phyloP scores from a whole-genome alignment of 176 grass and related monocot genomes.

The Canna indica region DNA sequence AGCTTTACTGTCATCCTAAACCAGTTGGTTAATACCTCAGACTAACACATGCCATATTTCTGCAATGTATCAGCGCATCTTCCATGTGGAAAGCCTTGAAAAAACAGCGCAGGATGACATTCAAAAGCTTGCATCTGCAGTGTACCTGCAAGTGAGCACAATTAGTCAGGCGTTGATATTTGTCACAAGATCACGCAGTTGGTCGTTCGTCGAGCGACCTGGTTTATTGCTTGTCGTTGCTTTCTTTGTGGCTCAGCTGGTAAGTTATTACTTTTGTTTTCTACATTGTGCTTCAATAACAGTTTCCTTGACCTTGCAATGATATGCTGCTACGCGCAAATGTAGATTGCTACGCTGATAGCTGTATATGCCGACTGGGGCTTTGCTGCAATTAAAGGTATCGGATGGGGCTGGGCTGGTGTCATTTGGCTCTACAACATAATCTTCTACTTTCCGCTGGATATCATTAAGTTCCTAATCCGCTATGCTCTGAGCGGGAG shows the following conservation, averaged over 20 bases:
- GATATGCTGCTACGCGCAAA: not conserved
- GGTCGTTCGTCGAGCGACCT: conserved; percentile 81
- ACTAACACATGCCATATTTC: conserved; percentile 11
- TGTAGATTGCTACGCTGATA: conserved; percentile 75
- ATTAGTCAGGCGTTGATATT: conserved; percentile 87
- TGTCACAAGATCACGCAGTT: conserved; percentile 78
- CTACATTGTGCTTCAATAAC: not conserved
- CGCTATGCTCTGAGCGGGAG: conserved; percentile 67
- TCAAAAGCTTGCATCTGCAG: conserved; percentile 75
- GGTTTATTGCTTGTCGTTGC: conserved; percentile 65
- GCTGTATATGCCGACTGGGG: conserved; percentile 71
- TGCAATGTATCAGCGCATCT: conserved; percentile 64
- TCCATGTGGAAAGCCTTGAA: conserved; percentile 73
- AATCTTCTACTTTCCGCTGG: conserved; percentile 65
- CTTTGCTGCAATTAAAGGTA: conserved; percentile 76
- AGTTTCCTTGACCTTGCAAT: not conserved
- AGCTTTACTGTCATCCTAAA: not conserved
- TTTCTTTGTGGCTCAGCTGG: conserved; percentile 77
- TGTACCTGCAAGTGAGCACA: conserved; percentile 93
- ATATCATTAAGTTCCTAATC: conserved; percentile 80
- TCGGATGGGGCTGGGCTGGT: conserved; percentile 87
- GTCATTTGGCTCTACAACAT: conserved; percentile 89
- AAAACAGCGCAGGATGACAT: conserved; percentile 74
- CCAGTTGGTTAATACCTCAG: not conserved
- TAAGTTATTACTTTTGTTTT: conserved; percentile 14